Base-by-base conservation (phyloP, 2,329 filamentous ascomycete genomes). In the Calycina herbarum region DNA sequence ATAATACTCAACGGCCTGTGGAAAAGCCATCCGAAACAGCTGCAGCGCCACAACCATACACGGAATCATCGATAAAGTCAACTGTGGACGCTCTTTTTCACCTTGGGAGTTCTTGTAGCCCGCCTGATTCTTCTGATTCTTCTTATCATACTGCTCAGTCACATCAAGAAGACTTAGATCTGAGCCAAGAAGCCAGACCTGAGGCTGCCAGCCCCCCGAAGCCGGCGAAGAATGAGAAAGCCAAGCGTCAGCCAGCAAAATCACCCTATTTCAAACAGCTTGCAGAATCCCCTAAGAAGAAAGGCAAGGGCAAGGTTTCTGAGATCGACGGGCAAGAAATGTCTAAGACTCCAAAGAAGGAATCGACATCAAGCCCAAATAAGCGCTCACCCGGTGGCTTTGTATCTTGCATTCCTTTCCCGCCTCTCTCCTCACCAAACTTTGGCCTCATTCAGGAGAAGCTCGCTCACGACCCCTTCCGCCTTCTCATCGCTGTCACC, bases 381-480 rank as follows among this genome's bases (percentile, higher is more conserved):
- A 74, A 71, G 48, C 66, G 70, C 10, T 64, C 68, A 11, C 67
- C 71, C 35, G 64, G 58, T 27, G 72, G 72, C 8, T 68, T 66
- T 1, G 74, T 88, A 8, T 85, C 86, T 0, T 79, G 80, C 29
- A 80, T 89, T 13, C 85, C 85, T 2, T 92, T 94, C 69, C 91
- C 92, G 0, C 84, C 88, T 0, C 85, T 93, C 40, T 82, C 83
- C 7, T 81, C 85, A 0, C 74, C 82, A 0, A 77, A 74, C 5
- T 97, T 96, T 74, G 93, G 93, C 0, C 83, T 97, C 1, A 87
- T 97, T 45, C 94, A 97, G 76, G 94, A 97, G 75, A 85, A 89
- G 69, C 85, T 96, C 17, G 87, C 88, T 1, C 77, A 85, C 60
- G 84, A 93, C 64, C 90, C 93, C 0, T 97, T 96, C 76, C 89